Percentiles rank a stretch among this genome's conserved stretches.
Conservation (phyloP, 441 rosid species). For the Rhodomyrtus psidioides region DNA sequence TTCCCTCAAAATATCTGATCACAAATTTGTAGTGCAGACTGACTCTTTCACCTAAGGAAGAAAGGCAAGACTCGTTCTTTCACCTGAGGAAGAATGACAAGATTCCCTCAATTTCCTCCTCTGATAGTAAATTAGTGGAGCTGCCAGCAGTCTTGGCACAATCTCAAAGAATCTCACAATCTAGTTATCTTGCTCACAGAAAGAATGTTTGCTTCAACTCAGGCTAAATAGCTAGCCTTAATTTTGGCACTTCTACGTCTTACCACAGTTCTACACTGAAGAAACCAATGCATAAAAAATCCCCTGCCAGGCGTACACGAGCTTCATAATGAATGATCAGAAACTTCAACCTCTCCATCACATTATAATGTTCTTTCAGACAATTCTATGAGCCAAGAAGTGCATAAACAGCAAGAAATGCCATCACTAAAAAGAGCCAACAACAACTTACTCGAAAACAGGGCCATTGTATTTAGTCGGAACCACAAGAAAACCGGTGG, state of each 20-base stretch:
- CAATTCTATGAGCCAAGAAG: not conserved
- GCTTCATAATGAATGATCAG: not conserved
- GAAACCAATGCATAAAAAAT: not conserved
- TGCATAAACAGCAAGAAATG: not conserved
- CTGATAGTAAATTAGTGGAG: not conserved
- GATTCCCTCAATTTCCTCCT: not conserved
- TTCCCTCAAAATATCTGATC: not conserved
- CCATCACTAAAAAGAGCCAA: too few species aligned
- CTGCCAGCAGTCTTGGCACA: not conserved
- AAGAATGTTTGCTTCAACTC: not conserved
- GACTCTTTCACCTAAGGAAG: not conserved
- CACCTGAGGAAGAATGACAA: not conserved
- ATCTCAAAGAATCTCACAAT: not conserved
- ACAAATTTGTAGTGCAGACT: not conserved
- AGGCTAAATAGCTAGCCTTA: not conserved
- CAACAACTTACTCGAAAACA: slow-evolving; percentile 45
- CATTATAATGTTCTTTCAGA: not conserved
- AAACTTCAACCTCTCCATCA: not conserved
- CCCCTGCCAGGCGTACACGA: not conserved
- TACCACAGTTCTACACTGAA: not conserved
- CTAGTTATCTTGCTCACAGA: not conserved
- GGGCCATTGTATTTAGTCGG: slow-evolving; percentile 61
- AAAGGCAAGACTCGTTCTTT: not conserved
- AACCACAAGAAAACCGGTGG: slow-evolving; percentile 20
- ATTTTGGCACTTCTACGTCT: not conserved